Conservation (phyloP, 768 basidiomycete species). For the Rhodotorula toruloides region DNA sequence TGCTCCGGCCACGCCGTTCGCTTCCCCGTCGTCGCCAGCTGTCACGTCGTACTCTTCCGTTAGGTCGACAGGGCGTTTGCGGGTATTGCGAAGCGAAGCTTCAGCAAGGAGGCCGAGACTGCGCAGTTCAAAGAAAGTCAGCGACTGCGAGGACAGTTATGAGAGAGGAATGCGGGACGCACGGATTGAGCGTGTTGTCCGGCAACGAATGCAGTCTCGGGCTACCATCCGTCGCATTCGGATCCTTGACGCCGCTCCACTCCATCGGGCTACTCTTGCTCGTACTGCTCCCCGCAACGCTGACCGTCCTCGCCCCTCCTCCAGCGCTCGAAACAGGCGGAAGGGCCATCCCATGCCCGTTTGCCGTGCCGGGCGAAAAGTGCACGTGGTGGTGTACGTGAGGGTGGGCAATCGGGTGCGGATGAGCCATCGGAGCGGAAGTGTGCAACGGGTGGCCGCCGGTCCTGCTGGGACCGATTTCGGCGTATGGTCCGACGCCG, state of each 20-base stretch:
- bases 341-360: no score
- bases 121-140: not conserved
- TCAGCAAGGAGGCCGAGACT: slow-evolving; percentile 80
- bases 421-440: not conserved
- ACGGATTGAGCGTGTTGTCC: slow-evolving; percentile 82
- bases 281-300: slow-evolving; percentile 1
- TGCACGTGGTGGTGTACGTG: slow-evolving; percentile 8
- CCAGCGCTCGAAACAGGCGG: no score
- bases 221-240: slow-evolving; percentile 53
- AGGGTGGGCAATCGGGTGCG: not conserved
- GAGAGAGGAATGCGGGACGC: not conserved
- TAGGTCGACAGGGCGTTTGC: slow-evolving; percentile 32
- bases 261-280: slow-evolving; percentile 26
- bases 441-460: slow-evolving; percentile 10
- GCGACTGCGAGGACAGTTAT: no score
- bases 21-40: slow-evolving; percentile 15
- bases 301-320: not conserved
- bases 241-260: slow-evolving; percentile 37
- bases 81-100: slow-evolving; percentile 37
- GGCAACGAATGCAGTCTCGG: slow-evolving; percentile 87
- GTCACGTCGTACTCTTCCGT: slow-evolving; percentile 34
- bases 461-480: slow-evolving; percentile 7
- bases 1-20: not conserved
- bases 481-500: slow-evolving; percentile 16
- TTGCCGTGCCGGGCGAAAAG: not conserved